These are phyloP conservation scores for Wilcoxina mikolae DNA, from an alignment of 495 filamentous ascomycete genomes.

Conservation along the genomic window DNA sequence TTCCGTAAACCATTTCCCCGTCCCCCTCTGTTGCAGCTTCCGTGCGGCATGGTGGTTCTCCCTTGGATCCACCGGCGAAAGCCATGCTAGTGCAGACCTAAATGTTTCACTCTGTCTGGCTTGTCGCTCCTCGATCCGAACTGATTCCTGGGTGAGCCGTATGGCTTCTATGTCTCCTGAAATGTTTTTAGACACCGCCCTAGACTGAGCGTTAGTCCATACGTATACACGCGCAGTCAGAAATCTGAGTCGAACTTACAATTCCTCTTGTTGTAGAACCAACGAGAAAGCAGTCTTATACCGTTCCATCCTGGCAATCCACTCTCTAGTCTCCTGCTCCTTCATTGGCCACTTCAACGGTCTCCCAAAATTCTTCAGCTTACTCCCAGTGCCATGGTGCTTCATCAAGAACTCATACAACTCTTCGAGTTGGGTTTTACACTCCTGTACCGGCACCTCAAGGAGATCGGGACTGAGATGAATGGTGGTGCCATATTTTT, in stretches of 20 bases:
- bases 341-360: conserved; percentile 6
- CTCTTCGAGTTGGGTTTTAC: not conserved
- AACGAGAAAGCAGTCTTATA: not conserved
- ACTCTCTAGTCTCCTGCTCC: conserved; percentile 1
- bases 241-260: no score
- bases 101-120: no score
- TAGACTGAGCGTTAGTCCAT: no score
- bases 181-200: no score
- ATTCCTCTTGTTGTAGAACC: not conserved
- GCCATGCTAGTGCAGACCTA: not conserved
- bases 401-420: not conserved
- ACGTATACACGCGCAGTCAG: no score
- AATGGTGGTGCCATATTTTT: no score
- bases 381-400: not conserved
- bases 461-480: not conserved
- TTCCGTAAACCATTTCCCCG: not conserved
- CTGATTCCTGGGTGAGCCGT: no score
- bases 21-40: not conserved
- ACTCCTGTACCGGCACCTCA: not conserved
- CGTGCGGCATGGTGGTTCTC: not conserved
- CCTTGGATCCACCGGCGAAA: not conserved
- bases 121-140: no score
- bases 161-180: no score
- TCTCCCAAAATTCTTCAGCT: not conserved
- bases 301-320: conserved; percentile 2